These are phyloP conservation scores for Chrysopogon serrulatus DNA, from an alignment of 176 grass and related monocot species.

Conservation along the genomic window DNA sequence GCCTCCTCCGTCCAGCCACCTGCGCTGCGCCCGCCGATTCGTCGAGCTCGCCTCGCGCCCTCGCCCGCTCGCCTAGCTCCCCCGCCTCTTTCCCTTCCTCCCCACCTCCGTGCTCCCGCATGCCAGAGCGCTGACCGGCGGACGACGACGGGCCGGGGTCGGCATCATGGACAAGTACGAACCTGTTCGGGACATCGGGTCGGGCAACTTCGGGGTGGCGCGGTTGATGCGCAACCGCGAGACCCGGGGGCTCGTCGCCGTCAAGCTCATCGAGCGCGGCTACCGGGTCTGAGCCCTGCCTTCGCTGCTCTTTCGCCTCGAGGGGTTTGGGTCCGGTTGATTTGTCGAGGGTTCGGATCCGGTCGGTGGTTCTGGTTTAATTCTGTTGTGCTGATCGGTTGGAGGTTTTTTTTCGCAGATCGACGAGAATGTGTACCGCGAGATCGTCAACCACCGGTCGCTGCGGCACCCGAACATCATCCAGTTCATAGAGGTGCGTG, in stretches of 20 bases:
- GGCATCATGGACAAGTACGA: slow-evolving; percentile 81
- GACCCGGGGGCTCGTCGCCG: slow-evolving; percentile 74
- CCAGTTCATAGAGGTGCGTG: slow-evolving; percentile 47
- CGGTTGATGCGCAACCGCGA: slow-evolving; percentile 78
- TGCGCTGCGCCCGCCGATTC: slow-evolving; percentile 23
- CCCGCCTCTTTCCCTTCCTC: not conserved
- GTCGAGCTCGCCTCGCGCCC: slow-evolving; percentile 1
- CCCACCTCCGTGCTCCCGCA: not conserved
- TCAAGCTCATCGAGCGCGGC: slow-evolving; percentile 86
- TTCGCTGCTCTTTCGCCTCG: not conserved
- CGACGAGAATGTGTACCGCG: slow-evolving; percentile 51
- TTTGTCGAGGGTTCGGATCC: not conserved
- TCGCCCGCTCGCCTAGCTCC: not conserved
- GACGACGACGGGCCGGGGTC: not conserved
- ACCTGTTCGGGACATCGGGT: slow-evolving; percentile 72
- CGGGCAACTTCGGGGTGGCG: slow-evolving; percentile 90
- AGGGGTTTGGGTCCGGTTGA: not conserved
- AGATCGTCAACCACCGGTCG: slow-evolving; percentile 56
- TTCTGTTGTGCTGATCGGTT: not conserved
- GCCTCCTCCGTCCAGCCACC: slow-evolving; percentile 24
- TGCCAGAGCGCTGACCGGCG: not conserved
- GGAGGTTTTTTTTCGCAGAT: slow-evolving; percentile 24
- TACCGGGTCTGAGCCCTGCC: slow-evolving; percentile 35
- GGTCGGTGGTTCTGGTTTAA: not conserved
- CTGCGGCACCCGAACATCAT: slow-evolving; percentile 52